Evolutionary conservation across 2,329 filamentous ascomycete genomes (phyloP).

Genomic region (Zopfia rhizophila): DNA sequence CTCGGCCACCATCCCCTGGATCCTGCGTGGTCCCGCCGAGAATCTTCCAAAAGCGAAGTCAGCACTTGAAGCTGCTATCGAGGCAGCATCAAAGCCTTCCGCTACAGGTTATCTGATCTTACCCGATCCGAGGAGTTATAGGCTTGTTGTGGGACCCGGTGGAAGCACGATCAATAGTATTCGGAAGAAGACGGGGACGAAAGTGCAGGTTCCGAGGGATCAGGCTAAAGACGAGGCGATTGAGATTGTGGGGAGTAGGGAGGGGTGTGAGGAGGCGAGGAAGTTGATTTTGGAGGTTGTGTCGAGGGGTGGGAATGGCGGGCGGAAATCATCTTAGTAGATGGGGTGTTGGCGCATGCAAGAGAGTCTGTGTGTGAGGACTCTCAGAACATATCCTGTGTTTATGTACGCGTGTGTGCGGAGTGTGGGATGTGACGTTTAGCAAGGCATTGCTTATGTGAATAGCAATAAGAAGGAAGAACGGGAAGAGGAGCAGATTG

Average conservation of each 20-base stretch:
- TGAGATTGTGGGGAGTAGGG: conserved; percentile 82
- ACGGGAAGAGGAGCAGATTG: no score
- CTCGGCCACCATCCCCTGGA: conserved; percentile 80
- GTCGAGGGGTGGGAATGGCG: conserved; percentile 36
- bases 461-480: no score
- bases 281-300: conserved; percentile 90
- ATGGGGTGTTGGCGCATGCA: no score
- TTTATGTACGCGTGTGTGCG: no score
- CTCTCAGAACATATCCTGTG: no score
- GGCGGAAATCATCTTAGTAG: no score
- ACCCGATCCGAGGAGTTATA: conserved; percentile 88
- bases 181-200: conserved; percentile 89
- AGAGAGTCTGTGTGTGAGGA: no score
- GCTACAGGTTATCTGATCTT: conserved; percentile 88
- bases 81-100: conserved; percentile 74
- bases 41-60: conserved; percentile 84
- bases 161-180: conserved; percentile 94
- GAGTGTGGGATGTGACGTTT: no score
- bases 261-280: conserved; percentile 86
- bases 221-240: conserved; percentile 83
- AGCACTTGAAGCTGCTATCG: conserved; percentile 76
- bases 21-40: conserved; percentile 81
- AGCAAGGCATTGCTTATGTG: no score
- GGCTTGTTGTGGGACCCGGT: conserved; percentile 87
- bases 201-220: conserved; percentile 90